These are phyloP conservation scores for Secale cereale DNA, from an alignment of 176 grass and related monocot species.

Conservation along the genomic window DNA sequence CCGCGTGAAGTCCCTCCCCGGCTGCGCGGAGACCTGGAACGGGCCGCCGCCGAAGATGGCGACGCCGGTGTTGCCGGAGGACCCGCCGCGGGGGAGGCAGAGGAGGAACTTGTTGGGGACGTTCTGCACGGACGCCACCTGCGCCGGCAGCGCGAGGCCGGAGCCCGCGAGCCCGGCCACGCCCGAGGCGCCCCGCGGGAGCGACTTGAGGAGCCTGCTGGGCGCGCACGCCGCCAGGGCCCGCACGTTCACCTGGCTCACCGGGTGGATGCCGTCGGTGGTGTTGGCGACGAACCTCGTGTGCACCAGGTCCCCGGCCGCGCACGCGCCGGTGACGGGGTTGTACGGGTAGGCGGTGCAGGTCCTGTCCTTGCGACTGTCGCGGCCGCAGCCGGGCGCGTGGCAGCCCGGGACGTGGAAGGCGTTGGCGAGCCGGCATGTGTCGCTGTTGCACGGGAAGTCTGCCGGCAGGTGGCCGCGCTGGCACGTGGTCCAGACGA, in stretches of 20 bases:
- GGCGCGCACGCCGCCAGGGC: conserved; percentile 29
- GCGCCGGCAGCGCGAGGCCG: conserved; percentile 27
- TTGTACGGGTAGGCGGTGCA: conserved; percentile 31
- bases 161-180: conserved; percentile 37
- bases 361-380: background rate
- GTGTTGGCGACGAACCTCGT: conserved; percentile 18
- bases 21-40: background rate
- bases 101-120: conserved; percentile 33
- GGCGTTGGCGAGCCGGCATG: background rate
- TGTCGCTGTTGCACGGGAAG: background rate
- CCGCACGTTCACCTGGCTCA: background rate
- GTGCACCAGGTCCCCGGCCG: conserved; percentile 15
- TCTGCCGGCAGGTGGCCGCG: background rate
- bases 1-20: background rate
- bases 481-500: conserved; percentile 38
- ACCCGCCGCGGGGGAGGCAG: conserved; percentile 44
- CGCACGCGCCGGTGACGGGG: conserved; percentile 33
- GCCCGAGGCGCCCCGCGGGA: conserved; percentile 9
- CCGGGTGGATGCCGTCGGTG: conserved; percentile 52
- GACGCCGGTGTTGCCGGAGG: conserved; percentile 1
- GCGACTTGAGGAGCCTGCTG: background rate
- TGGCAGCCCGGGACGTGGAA: background rate
- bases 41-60: conserved; percentile 35
- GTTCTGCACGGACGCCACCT: conserved; percentile 11
- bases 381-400: background rate